Conservation (phyloP, 805 yeast species). For the Cyberlindnera suaveolens region DNA sequence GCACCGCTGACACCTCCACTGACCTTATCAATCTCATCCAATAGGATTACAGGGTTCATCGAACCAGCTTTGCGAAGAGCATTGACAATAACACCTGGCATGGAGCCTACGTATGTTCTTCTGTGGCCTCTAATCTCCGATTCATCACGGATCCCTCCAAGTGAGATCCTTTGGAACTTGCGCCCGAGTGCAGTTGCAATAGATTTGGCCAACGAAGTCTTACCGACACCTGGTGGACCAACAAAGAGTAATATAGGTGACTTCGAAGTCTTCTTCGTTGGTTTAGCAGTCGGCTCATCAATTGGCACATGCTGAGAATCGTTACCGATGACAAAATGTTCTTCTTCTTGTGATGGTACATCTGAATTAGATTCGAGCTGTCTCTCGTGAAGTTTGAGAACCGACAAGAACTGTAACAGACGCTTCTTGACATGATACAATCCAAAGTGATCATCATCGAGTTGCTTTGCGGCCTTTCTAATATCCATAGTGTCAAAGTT, state of each 20-base stretch:
- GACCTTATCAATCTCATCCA: conserved; percentile 84
- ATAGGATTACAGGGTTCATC: conserved; percentile 75
- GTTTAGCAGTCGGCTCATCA: conserved; percentile 1
- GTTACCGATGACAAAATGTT: conserved; percentile 12
- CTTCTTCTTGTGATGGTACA: conserved; percentile 9
- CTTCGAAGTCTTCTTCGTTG: conserved; percentile 21
- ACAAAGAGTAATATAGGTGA: conserved; percentile 78
- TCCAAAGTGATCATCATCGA: conserved; percentile 78
- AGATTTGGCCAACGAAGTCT: conserved; percentile 79
- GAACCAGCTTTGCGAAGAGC: conserved; percentile 69
- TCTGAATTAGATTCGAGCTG: conserved; percentile 8
- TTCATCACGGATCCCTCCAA: conserved; percentile 87
- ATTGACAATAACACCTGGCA: conserved; percentile 80
- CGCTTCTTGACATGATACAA: conserved; percentile 68
- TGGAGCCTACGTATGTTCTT: conserved; percentile 86
- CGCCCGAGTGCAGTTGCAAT: conserved; percentile 70
- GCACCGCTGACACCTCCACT: conserved; percentile 42
- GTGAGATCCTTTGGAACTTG: conserved; percentile 69
- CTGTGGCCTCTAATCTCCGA: conserved; percentile 88
- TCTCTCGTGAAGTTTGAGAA: conserved; percentile 46
- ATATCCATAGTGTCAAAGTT: conserved; percentile 37
- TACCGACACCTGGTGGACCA: conserved; percentile 95
- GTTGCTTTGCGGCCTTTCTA: conserved; percentile 42
- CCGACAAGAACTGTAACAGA: conserved; percentile 73
- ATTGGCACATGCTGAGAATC: conserved; percentile 1